Base-by-base conservation (phyloP, 345 rosid species). In the Eucalyptus sp. region DNA sequence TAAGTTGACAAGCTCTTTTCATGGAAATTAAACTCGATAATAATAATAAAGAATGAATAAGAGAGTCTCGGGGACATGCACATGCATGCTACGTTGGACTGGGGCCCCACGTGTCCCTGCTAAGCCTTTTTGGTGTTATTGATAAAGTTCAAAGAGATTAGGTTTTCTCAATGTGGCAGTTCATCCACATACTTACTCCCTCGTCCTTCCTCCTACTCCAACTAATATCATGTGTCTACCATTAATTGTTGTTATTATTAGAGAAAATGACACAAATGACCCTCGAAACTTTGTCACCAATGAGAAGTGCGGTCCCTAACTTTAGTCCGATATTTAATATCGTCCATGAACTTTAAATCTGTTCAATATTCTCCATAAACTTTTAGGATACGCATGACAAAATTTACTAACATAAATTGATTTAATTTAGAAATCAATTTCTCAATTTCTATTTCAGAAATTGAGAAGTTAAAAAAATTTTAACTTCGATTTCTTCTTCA, bases 301-400 rank as follows among this genome's bases (percentile, higher is more conserved):
- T 20, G 58, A 52, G 58, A 52, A 20, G 10, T 0, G 10, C 0
- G 10, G 2, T 52, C 0, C 25, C 25, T 52, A 56, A 56, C 29
- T 24, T 56, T 56, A 56, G 13, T 10, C 0, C 29, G 10, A 56
- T 56, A 4, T 24, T 10, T 22, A 56, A 1, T 56, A 25, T 25
- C 6, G 20, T 24, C 6, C 13, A 22, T 22, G 0, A 56, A 20
- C 2, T 56, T 56, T 56, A 24, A 10, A 56, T 56, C 0, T 56
- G 1, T 24, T 56, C 12, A 4, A 10, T 56, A 25, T 56, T 0
- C 0, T 56, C 2, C 0, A 1, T 22, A 22, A 56, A 56, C 13
- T 25, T 56, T 56, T 24, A 20, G 41, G 41, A 4, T 37, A 37
- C 41, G 41, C 41, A 37, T 37, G 41, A 37, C 41, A 37, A 37